A percentile compares a stretch with the other conserved stretches of the same genome.
phyloP scores from a whole-genome alignment of 352 stramenopile species.

The Globisporangium mamillatum region DNA sequence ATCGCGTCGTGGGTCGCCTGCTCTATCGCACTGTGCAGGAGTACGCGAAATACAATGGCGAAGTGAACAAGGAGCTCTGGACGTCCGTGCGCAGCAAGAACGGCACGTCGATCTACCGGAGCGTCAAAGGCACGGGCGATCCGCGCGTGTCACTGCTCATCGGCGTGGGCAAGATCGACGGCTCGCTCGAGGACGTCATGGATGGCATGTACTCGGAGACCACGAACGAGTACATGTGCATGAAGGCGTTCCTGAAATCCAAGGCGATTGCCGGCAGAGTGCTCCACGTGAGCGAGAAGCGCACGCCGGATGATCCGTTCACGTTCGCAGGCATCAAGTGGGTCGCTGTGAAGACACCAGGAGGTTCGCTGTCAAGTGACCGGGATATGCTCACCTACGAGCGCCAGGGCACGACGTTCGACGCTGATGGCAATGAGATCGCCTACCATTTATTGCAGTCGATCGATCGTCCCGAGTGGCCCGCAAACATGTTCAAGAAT shows the following conservation, averaged over 20 bases:
- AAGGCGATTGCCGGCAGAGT: constrained; percentile 32
- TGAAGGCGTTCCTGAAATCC: constrained; percentile 37
- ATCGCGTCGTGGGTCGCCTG: constrained; percentile 23
- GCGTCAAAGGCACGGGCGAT: constrained; percentile 36
- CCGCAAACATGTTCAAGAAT: constrained; percentile 23
- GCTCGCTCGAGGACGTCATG: constrained; percentile 47
- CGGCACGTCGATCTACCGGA: constrained; percentile 47
- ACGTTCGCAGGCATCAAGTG: constrained; percentile 47
- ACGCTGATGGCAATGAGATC: constrained; percentile 31
- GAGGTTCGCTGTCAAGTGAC: constrained; percentile 28
- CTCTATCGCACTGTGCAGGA: constrained; percentile 27
- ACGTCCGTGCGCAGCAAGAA: constrained; percentile 35
- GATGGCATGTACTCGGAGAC: constrained; percentile 36
- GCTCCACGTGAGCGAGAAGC: constrained; percentile 31
- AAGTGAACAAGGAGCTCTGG: constrained; percentile 26
- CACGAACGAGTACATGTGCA: constrained; percentile 36
- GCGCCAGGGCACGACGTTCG: constrained; percentile 36
- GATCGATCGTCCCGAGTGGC: constrained; percentile 29
- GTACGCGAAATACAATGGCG: constrained; percentile 20
- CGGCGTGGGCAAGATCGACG: constrained; percentile 30
- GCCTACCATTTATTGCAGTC: constrained; percentile 48
- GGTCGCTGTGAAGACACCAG: constrained; percentile 27
- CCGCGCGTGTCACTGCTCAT: constrained; percentile 27
- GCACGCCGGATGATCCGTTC: constrained; percentile 30
- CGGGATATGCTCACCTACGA: constrained; percentile 51